A percentile compares a stretch with the other conserved stretches of the same genome.
phyloP scores from a whole-genome alignment of 257 asterid genomes.

The Coffea eugenioides region DNA sequence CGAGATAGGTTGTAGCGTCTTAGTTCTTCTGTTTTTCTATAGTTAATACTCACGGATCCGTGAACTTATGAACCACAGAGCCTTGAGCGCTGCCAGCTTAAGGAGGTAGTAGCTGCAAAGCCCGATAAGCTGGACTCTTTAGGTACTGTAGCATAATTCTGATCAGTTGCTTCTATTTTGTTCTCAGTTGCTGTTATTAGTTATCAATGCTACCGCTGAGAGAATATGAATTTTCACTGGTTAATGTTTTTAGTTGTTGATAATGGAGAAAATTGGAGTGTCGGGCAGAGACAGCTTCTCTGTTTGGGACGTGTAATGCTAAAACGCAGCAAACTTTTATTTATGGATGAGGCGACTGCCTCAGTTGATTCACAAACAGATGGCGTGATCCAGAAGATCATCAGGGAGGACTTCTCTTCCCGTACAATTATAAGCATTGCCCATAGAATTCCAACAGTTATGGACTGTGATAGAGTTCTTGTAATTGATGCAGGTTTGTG shows the following conservation, averaged over 20 bases:
- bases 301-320: constrained; percentile 97
- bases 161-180: not conserved
- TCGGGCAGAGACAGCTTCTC: constrained; percentile 96
- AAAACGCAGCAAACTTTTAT: constrained; percentile 70
- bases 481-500: constrained; percentile 80
- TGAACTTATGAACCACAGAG: constrained; percentile 42
- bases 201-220: not conserved
- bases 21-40: not conserved
- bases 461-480: constrained; percentile 91
- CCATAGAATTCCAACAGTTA: constrained; percentile 92
- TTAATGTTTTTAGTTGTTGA: constrained; percentile 48
- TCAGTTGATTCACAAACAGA: constrained; percentile 93
- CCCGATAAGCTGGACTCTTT: constrained; percentile 83
- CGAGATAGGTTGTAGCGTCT: not conserved
- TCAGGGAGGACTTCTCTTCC: constrained; percentile 77
- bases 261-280: constrained; percentile 97
- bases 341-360: constrained; percentile 99
- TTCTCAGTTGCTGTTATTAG: not conserved
- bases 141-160: constrained; percentile 34
- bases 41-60: constrained; percentile 1
- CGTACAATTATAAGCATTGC: constrained; percentile 97
- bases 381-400: constrained; percentile 86
- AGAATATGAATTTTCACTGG: not conserved
- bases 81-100: constrained; percentile 94
- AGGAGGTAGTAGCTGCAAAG: constrained; percentile 81